Evolutionary conservation across 1,139 yeast species (phyloP).

Genomic region (Kurtzmaniella quercitrusa): DNA sequence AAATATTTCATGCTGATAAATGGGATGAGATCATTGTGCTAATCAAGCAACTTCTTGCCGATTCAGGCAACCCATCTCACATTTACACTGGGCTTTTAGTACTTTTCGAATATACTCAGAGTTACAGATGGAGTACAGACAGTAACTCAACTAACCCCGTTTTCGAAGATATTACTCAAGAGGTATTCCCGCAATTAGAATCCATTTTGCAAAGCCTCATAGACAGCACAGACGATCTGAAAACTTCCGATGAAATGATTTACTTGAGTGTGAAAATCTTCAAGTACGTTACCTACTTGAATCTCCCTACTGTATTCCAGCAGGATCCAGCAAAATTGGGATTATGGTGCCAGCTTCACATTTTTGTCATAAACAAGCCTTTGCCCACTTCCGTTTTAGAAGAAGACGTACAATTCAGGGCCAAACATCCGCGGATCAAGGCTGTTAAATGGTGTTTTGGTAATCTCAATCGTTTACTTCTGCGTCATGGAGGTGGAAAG

Average conservation of each 20-base stretch:
- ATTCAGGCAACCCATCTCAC: conserved; percentile 41
- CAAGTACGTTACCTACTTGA: conserved; percentile 56
- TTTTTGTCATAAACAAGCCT: conserved; percentile 45
- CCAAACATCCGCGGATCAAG: conserved; percentile 48
- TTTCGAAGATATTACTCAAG: conserved; percentile 45
- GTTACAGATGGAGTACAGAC: conserved; percentile 54
- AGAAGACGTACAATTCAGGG: conserved; percentile 31
- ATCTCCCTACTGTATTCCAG: conserved; percentile 53
- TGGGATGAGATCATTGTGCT: conserved; percentile 42
- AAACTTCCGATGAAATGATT: conserved; percentile 49
- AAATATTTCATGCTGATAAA: conserved; percentile 39
- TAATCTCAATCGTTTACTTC: conserved; percentile 55
- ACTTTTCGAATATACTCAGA: conserved; percentile 51
- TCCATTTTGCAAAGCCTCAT: conserved; percentile 39
- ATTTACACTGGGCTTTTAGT: conserved; percentile 56
- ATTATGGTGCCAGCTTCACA: conserved; percentile 62
- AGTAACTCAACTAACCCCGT: conserved; percentile 40
- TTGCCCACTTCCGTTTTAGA: conserved; percentile 34
- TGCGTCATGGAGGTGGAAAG: conserved; percentile 52
- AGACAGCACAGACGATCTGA: conserved; percentile 5
- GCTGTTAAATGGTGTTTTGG: conserved; percentile 75
- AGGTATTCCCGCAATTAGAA: conserved; percentile 57
- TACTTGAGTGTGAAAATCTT: conserved; percentile 62
- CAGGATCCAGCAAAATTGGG: conserved; percentile 49
- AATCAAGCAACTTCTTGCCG: conserved; percentile 38